Conservation (phyloP, 1,284 basidiomycete species). For the Ganoderma lucidum region DNA sequence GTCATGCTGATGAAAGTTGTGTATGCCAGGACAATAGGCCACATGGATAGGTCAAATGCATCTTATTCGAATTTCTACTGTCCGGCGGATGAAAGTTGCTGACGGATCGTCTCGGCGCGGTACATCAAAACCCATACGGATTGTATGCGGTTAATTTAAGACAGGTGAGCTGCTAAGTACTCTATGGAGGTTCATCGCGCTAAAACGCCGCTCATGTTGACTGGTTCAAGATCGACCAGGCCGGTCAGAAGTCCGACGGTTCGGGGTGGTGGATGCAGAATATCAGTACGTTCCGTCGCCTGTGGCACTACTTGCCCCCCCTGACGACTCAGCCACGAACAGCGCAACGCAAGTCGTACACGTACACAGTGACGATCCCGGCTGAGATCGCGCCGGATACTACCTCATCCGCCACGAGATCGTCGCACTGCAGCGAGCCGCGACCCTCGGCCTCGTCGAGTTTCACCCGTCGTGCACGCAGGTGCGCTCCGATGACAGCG, state of each 20-base stretch:
- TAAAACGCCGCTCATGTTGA: slow-evolving; percentile 45
- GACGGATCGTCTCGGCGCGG: too few species aligned
- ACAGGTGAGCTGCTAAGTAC: too few species aligned
- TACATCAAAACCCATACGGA: too few species aligned
- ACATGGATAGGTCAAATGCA: too few species aligned
- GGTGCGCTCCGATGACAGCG: slow-evolving; percentile 60
- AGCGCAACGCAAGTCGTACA: slow-evolving; percentile 49
- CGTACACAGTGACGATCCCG: slow-evolving; percentile 64
- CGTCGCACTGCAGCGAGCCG: slow-evolving; percentile 71
- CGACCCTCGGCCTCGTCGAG: slow-evolving; percentile 61
- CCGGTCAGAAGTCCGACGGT: slow-evolving; percentile 45
- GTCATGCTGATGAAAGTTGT: too few species aligned
- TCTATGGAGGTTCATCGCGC: too few species aligned
- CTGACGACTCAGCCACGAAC: neutral
- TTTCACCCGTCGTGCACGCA: slow-evolving; percentile 77
- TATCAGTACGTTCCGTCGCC: slow-evolving; percentile 49
- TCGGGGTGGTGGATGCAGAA: slow-evolving; percentile 45
- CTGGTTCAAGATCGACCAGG: slow-evolving; percentile 74
- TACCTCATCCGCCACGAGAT: slow-evolving; percentile 78
- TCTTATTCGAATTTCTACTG: too few species aligned
- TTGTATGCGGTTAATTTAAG: too few species aligned
- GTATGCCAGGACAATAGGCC: too few species aligned
- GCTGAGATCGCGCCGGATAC: slow-evolving; percentile 58
- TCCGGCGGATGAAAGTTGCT: too few species aligned
- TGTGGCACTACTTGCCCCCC: slow-evolving; percentile 44